A percentile compares a stretch with the other conserved stretches of the same genome.
Evolutionary conservation across 2,329 filamentous ascomycete genomes (phyloP).

Genomic region (Cadophora gregata): DNA sequence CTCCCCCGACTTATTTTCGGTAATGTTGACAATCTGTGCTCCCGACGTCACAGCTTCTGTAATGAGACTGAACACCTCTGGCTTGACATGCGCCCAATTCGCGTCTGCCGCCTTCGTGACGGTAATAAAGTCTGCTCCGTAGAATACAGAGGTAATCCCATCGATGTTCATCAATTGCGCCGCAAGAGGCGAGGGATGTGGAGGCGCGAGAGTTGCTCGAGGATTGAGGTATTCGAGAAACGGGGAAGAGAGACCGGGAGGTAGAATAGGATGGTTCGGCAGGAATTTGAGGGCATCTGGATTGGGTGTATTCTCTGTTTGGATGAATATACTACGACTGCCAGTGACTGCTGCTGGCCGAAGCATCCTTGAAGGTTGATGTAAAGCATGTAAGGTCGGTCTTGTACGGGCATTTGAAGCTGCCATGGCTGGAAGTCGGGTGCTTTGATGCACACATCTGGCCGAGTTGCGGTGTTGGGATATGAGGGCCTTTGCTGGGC

Average conservation of each 20-base stretch:
- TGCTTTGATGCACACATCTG: conserved; percentile 51
- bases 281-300: conserved; percentile 96
- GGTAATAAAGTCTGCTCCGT: conserved; percentile 94
- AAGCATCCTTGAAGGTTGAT: conserved; percentile 49
- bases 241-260: conserved; percentile 71
- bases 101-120: conserved; percentile 88
- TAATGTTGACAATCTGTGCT: conserved; percentile 77
- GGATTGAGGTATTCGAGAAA: conserved; percentile 94
- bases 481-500: conserved; percentile 41
- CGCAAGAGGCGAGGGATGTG: conserved; percentile 89
- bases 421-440: conserved; percentile 53
- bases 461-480: conserved; percentile 42
- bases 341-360: conserved; percentile 48
- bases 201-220: conserved; percentile 84
- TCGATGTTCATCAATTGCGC: conserved; percentile 91
- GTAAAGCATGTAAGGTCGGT: conserved; percentile 50
- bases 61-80: conserved; percentile 93
- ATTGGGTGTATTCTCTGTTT: conserved; percentile 94
- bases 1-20: conserved; percentile 64
- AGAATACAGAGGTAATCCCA: conserved; percentile 93
- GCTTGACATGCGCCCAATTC: conserved; percentile 93
- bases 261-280: conserved; percentile 86
- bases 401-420: conserved; percentile 53
- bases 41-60: conserved; percentile 90
- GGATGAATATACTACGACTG: conserved; percentile 89